A percentile compares a stretch with the other conserved stretches of the same genome.
Evolutionary conservation across 192 early-diverging fungal species (phyloP).

Genomic region (Obelidium mucronatum): DNA sequence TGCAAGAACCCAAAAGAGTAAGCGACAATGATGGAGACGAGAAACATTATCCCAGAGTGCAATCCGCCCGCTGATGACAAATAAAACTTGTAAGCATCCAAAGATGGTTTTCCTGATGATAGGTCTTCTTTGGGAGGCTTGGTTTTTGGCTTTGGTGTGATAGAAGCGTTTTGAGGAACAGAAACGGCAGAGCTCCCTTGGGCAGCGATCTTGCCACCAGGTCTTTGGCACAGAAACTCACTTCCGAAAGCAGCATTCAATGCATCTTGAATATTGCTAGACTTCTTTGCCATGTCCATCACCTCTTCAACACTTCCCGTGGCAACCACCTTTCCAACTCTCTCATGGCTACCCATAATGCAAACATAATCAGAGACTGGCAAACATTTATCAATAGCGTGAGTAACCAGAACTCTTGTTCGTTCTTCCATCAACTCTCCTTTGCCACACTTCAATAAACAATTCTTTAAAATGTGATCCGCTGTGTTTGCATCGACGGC

Average conservation of each 20-base stretch:
- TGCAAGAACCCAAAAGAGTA: slow-evolving; percentile 43
- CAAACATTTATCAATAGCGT: slow-evolving; percentile 46
- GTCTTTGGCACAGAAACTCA: too few species aligned
- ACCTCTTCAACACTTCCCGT: background rate
- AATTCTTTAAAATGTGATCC: slow-evolving; percentile 79
- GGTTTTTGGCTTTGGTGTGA: background rate
- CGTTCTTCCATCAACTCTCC: slow-evolving; percentile 66
- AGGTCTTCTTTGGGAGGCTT: background rate
- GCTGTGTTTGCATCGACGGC: slow-evolving; percentile 93
- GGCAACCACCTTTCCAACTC: slow-evolving; percentile 26
- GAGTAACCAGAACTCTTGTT: slow-evolving; percentile 86
- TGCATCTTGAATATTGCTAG: background rate
- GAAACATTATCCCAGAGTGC: slow-evolving; percentile 12
- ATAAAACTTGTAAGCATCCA: slow-evolving; percentile 48
- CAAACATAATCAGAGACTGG: slow-evolving; percentile 40
- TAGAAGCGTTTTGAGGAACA: background rate
- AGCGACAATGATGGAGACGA: slow-evolving; percentile 32
- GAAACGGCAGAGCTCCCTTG: too few species aligned
- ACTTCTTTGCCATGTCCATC: background rate
- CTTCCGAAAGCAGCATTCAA: background rate
- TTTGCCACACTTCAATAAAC: slow-evolving; percentile 58
- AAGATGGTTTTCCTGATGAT: slow-evolving; percentile 47
- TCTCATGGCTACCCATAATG: slow-evolving; percentile 37
- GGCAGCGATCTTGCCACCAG: too few species aligned
- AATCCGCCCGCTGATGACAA: slow-evolving; percentile 47